phyloP scores from a whole-genome alignment of 768 basidiomycete species.

The Psilocybe cubensis region DNA sequence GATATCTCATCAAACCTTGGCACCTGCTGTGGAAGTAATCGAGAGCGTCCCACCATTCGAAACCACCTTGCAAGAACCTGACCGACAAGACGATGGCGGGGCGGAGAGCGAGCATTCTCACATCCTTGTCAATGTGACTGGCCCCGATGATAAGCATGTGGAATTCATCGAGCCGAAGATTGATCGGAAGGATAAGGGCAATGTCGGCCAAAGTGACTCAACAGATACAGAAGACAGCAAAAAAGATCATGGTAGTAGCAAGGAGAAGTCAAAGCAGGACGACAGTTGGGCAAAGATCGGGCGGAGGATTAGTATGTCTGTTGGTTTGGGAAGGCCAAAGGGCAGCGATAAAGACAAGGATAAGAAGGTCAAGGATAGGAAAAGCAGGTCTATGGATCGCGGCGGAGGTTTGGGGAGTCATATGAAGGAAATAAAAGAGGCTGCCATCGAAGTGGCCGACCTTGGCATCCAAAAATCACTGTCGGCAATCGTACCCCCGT shows the following conservation, averaged over 20 bases:
- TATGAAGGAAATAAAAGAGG: conserved; percentile 19
- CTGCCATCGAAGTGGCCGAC: conserved; percentile 10
- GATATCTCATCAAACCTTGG: not conserved
- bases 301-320: conserved; percentile 61
- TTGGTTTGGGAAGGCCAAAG: conserved; percentile 44
- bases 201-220: not conserved
- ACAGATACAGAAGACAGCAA: conserved; percentile 9
- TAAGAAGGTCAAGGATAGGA: conserved; percentile 34
- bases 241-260: conserved; percentile 18
- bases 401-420: conserved; percentile 11
- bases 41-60: conserved; percentile 5
- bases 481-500: conserved; percentile 8
- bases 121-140: conserved; percentile 31
- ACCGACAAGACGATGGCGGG: conserved; percentile 19
- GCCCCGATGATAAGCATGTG: conserved; percentile 37
- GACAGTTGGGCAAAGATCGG: conserved; percentile 65
- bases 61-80: not conserved
- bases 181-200: conserved; percentile 12
- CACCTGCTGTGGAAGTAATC: conserved; percentile 3
- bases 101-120: conserved; percentile 31
- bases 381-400: conserved; percentile 36
- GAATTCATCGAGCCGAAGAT: conserved; percentile 33
- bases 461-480: conserved; percentile 19
- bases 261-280: conserved; percentile 19
- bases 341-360: conserved; percentile 37